phyloP scores from a whole-genome alignment of 305 asterid genomes.

The Fraxinus floribunda region DNA sequence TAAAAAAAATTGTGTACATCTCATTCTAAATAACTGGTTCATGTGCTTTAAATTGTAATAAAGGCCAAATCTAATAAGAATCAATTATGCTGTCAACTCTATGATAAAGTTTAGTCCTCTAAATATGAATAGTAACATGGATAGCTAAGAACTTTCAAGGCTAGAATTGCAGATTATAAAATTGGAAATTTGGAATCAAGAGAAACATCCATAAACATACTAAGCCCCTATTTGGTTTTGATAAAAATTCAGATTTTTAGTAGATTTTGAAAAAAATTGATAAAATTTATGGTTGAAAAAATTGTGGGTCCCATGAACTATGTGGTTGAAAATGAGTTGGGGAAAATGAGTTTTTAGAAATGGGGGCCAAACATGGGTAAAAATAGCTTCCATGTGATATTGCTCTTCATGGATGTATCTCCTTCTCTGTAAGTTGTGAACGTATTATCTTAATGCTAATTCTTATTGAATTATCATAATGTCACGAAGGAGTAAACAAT shows the following conservation, averaged over 20 bases:
- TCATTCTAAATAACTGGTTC: constrained; percentile 11
- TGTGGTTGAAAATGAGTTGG: not conserved
- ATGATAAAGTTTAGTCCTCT: not conserved
- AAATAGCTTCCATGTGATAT: too few species aligned
- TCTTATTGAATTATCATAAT: too few species aligned
- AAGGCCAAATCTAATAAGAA: constrained; percentile 3
- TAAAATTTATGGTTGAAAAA: too few species aligned
- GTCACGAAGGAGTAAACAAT: too few species aligned
- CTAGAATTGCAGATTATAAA: not conserved
- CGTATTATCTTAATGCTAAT: too few species aligned
- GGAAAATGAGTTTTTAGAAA: not conserved
- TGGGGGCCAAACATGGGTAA: not conserved
- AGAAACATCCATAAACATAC: not conserved
- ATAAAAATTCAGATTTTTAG: too few species aligned
- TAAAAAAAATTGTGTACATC: not conserved
- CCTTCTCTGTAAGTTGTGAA: too few species aligned
- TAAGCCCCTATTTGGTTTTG: not conserved
- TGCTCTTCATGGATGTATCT: too few species aligned
- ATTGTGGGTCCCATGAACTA: too few species aligned
- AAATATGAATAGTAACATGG: not conserved
- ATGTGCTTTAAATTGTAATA: constrained; percentile 1
- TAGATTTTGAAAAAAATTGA: not conserved
- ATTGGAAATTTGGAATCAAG: not conserved
- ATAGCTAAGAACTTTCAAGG: not conserved
- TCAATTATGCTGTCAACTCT: not conserved